Evolutionary conservation across 345 rosid genomes (phyloP).

Genomic region (Iberis pinnata): DNA sequence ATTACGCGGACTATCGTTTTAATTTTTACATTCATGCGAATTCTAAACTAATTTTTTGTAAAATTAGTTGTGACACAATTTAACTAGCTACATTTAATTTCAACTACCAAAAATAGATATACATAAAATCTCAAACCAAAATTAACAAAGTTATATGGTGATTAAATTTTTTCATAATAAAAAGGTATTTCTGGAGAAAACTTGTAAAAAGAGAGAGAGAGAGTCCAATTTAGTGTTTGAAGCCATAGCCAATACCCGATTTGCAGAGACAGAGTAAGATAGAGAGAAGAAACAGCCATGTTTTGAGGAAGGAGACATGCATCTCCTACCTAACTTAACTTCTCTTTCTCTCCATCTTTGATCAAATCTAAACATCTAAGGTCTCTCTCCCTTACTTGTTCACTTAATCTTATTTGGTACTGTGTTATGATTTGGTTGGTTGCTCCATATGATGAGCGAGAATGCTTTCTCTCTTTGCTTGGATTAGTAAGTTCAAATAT

Average conservation of each 20-base stretch:
- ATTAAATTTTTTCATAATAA: too few species aligned
- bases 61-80: too few species aligned
- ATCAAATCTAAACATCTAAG: constrained; percentile 26
- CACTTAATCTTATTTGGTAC: constrained; percentile 10
- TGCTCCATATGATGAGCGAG: constrained; percentile 9
- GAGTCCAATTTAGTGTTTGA: constrained; percentile 27
- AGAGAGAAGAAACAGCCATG: constrained; percentile 31
- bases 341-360: constrained; percentile 23
- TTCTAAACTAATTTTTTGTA: too few species aligned
- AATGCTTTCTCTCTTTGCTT: constrained; percentile 10
- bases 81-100: too few species aligned
- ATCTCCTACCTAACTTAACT: constrained; percentile 17
- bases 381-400: constrained; percentile 18
- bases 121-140: too few species aligned
- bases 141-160: too few species aligned
- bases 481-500: constrained; percentile 15
- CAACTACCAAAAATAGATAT: too few species aligned
- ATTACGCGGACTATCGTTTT: too few species aligned
- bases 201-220: not conserved
- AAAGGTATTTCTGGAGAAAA: not conserved
- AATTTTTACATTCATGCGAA: too few species aligned
- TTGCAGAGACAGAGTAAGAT: constrained; percentile 23
- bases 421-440: constrained; percentile 18
- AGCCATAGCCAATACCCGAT: constrained; percentile 31
- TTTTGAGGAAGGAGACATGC: constrained; percentile 39